Evolutionary conservation across 2,329 filamentous ascomycete species (phyloP).

Genomic region (Xylariaceae sp.): DNA sequence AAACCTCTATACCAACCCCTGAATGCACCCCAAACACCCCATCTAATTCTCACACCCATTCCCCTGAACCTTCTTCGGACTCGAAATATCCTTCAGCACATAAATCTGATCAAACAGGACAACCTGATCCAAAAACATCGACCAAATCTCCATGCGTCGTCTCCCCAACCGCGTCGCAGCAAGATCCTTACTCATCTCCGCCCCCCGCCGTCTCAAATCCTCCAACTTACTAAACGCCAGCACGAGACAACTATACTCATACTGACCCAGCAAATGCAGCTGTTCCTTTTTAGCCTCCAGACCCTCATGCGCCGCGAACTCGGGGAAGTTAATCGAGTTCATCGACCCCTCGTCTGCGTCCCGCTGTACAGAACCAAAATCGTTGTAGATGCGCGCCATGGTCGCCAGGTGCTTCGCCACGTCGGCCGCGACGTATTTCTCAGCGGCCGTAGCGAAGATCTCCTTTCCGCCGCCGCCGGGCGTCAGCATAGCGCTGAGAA

Average conservation of each 20-base stretch:
- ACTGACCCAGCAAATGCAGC: conserved; percentile 26
- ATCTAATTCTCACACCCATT: conserved; percentile 6
- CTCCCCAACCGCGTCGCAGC: conserved; percentile 11
- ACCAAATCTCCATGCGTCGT: conserved; percentile 15
- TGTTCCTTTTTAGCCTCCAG: conserved; percentile 13
- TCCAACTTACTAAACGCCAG: conserved; percentile 16
- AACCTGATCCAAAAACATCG: conserved; percentile 32
- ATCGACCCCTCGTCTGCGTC: conserved; percentile 31
- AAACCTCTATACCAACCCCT: too few species aligned
- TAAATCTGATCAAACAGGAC: conserved; percentile 36
- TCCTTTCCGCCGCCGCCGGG: conserved; percentile 16
- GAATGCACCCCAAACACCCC: not conserved
- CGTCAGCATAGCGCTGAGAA: conserved; percentile 12
- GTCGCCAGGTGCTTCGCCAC: conserved; percentile 23
- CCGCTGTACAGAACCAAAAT: conserved; percentile 30
- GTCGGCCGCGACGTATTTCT: conserved; percentile 19
- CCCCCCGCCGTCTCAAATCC: conserved; percentile 3
- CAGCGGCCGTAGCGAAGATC: conserved; percentile 16
- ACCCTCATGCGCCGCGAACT: conserved; percentile 20
- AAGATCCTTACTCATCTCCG: conserved; percentile 9
- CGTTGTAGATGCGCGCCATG: conserved; percentile 34
- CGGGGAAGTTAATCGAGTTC: conserved; percentile 33
- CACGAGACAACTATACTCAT: conserved; percentile 26
- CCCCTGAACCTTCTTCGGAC: conserved; percentile 16
- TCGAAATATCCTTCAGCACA: conserved; percentile 28